phyloP scores from a whole-genome alignment of 2,329 filamentous ascomycete genomes.

The Pseudogymnoascus sp. region DNA sequence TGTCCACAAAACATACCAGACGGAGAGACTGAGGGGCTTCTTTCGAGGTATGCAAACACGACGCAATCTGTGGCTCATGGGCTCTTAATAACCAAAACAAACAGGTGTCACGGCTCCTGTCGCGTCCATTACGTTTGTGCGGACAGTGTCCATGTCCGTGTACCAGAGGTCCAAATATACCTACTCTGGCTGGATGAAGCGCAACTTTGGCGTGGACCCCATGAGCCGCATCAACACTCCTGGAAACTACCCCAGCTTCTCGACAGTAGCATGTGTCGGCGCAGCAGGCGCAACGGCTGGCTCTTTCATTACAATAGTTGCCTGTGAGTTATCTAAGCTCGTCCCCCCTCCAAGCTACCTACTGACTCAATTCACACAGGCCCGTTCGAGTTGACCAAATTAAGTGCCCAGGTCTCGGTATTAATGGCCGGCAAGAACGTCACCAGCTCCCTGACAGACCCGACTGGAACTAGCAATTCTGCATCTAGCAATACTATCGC shows the following conservation, averaged over 20 bases:
- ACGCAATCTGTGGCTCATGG: neutral
- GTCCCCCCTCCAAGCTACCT: neutral
- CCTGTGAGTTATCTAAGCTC: slow-evolving; percentile 45
- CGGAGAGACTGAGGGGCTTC: slow-evolving; percentile 66
- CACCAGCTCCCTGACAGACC: slow-evolving; percentile 25
- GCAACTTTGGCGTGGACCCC: slow-evolving; percentile 60
- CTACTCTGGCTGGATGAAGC: slow-evolving; percentile 62
- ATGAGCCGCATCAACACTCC: slow-evolving; percentile 62
- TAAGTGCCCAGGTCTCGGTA: slow-evolving; percentile 78
- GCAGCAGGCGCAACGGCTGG: slow-evolving; percentile 71
- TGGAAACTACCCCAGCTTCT: slow-evolving; percentile 62
- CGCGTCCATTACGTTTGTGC: slow-evolving; percentile 66
- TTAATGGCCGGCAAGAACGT: slow-evolving; percentile 56
- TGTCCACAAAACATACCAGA: slow-evolving; percentile 65
- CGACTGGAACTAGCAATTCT: slow-evolving; percentile 20
- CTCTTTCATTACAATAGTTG: slow-evolving; percentile 69
- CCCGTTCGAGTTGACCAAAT: slow-evolving; percentile 83
- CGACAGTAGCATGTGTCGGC: slow-evolving; percentile 69
- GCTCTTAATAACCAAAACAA: neutral
- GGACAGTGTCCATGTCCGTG: slow-evolving; percentile 70
- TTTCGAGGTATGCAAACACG: slow-evolving; percentile 55
- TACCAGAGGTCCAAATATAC: slow-evolving; percentile 71
- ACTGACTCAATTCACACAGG: slow-evolving; percentile 34
- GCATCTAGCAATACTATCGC: slow-evolving; percentile 35
- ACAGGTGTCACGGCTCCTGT: slow-evolving; percentile 71